Evolutionary conservation across 257 asterid genomes (phyloP).

Genomic region (Lycium barbarum): DNA sequence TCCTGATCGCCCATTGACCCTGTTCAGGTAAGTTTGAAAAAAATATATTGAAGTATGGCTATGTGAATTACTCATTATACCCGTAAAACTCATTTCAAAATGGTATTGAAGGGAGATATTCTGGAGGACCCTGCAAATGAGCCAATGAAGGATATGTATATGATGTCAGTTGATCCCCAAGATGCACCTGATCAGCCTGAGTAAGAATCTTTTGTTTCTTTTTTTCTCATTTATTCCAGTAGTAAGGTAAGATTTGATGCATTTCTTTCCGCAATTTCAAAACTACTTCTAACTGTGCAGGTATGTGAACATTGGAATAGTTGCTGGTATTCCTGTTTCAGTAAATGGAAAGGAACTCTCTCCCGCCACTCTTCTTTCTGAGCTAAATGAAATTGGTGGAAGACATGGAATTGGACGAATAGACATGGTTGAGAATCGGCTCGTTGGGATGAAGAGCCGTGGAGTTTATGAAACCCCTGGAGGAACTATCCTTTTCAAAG

Average conservation of each 20-base stretch:
- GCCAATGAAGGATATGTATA: constrained; percentile 91
- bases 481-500: constrained; percentile 84
- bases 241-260: not conserved
- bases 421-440: constrained; percentile 93
- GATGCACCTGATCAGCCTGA: constrained; percentile 89
- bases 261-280: constrained; percentile 18
- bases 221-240: not conserved
- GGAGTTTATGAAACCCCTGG: constrained; percentile 98
- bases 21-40: constrained; percentile 12
- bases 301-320: constrained; percentile 78
- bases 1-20: constrained; percentile 23
- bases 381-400: constrained; percentile 83
- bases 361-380: constrained; percentile 82
- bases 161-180: constrained; percentile 83
- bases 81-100: not conserved
- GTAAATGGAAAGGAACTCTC: constrained; percentile 74
- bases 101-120: constrained; percentile 73
- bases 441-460: constrained; percentile 97
- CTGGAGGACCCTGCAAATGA: constrained; percentile 94
- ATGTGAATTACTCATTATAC: constrained; percentile 4
- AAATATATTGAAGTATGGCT: not conserved
- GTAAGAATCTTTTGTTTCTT: constrained; percentile 47
- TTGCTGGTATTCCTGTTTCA: constrained; percentile 78
- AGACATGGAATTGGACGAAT: constrained; percentile 88
- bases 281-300: constrained; percentile 40